A percentile compares a stretch with the other conserved stretches of the same genome.
phyloP scores from a whole-genome alignment of 371 early-diverging fungal genomes.

The Zopfochytrium polystomum region DNA sequence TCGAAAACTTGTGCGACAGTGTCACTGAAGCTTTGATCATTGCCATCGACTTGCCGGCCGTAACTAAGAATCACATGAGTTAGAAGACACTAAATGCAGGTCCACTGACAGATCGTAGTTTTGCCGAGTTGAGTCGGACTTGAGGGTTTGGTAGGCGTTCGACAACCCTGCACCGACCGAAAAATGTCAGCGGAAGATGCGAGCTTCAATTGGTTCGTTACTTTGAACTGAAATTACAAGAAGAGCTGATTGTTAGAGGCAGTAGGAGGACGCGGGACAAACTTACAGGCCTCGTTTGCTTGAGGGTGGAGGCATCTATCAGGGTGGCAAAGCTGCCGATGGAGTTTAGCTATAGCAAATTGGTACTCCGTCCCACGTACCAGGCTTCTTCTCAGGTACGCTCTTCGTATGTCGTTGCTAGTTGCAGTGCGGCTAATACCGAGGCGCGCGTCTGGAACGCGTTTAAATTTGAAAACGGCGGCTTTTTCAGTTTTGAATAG shows the following conservation, averaged over 20 bases:
- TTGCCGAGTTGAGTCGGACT: slow-evolving; percentile 17
- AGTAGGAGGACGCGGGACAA: too few species aligned
- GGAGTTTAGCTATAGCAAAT: not conserved
- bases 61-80: slow-evolving; percentile 1
- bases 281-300: slow-evolving; percentile 39
- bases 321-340: slow-evolving; percentile 27
- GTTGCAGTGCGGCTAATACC: slow-evolving; percentile 17
- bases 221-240: too few species aligned
- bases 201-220: too few species aligned
- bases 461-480: not conserved
- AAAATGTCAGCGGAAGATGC: too few species aligned
- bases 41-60: slow-evolving; percentile 21
- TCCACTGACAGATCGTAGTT: slow-evolving; percentile 24
- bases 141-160: slow-evolving; percentile 29
- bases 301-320: slow-evolving; percentile 22
- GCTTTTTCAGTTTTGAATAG: not conserved
- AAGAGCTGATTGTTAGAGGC: too few species aligned
- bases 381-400: slow-evolving; percentile 26
- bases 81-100: not conserved
- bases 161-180: slow-evolving; percentile 18
- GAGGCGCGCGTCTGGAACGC: slow-evolving; percentile 19
- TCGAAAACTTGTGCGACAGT: slow-evolving; percentile 25
- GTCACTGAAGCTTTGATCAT: slow-evolving; percentile 29
- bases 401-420: slow-evolving; percentile 14
- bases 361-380: slow-evolving; percentile 14